Percentiles rank a stretch among this genome's conserved stretches.
Evolutionary conservation across 2,329 filamentous ascomycete genomes (phyloP).

Genomic region (Cladobotryum mycophilum): DNA sequence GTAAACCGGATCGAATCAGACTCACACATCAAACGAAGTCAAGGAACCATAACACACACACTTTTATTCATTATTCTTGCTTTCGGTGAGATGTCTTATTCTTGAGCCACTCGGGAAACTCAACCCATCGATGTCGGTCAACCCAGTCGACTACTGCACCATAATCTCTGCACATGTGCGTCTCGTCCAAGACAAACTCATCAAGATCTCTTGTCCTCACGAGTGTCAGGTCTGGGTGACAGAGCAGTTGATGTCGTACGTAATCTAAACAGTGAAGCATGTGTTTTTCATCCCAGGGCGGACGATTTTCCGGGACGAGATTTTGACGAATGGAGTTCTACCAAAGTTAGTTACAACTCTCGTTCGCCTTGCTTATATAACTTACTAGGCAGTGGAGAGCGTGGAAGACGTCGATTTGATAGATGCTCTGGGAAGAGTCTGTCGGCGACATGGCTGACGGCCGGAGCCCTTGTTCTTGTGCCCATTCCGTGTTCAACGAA

Average conservation of each 20-base stretch:
- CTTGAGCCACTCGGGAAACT: constrained; percentile 9
- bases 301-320: constrained; percentile 8
- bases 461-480: constrained; percentile 8
- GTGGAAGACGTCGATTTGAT: constrained; percentile 14
- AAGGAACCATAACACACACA: too few species aligned
- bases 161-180: constrained; percentile 12
- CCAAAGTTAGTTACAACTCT: not conserved
- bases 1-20: too few species aligned
- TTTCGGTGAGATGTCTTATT: not conserved
- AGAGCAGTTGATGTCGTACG: constrained; percentile 12
- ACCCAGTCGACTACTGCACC: constrained; percentile 12
- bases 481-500: constrained; percentile 12
- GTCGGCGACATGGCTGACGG: constrained; percentile 11
- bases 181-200: constrained; percentile 12
- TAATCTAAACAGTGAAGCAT: constrained; percentile 15
- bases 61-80: too few species aligned
- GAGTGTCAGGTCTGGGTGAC: constrained; percentile 12
- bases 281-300: constrained; percentile 12
- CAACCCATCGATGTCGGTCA: constrained; percentile 14
- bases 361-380: not conserved
- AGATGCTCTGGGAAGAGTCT: constrained; percentile 11
- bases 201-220: constrained; percentile 12
- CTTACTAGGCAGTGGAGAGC: constrained; percentile 13
- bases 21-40: too few species aligned
- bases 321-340: constrained; percentile 14